A percentile compares a stretch with the other conserved stretches of the same genome.
Conservation (phyloP, 75 land plant genomes). For the Selaginella tamariscina region DNA sequence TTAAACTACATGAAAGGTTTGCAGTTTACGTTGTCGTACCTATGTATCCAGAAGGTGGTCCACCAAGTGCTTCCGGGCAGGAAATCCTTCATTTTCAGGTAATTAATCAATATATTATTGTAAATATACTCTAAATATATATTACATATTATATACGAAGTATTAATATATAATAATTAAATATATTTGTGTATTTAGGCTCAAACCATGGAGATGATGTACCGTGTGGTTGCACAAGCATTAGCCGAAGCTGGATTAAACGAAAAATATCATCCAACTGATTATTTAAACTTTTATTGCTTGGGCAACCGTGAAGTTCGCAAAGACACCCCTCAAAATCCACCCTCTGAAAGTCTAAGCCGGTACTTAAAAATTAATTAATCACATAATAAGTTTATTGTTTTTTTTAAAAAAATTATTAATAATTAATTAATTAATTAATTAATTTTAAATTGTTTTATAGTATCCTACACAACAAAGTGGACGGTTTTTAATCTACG, state of each 20-base stretch:
- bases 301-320: slow-evolving; percentile 57
- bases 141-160: too few species aligned
- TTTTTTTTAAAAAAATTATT: too few species aligned
- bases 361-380: too few species aligned
- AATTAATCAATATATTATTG: not conserved
- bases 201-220: slow-evolving; percentile 80
- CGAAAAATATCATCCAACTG: slow-evolving; percentile 39
- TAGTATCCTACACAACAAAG: slow-evolving; percentile 47
- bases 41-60: slow-evolving; percentile 68
- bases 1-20: slow-evolving; percentile 38
- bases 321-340: slow-evolving; percentile 6
- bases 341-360: slow-evolving; percentile 15
- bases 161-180: not conserved
- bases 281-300: slow-evolving; percentile 73
- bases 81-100: slow-evolving; percentile 69
- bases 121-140: too few species aligned
- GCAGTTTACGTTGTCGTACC: slow-evolving; percentile 49
- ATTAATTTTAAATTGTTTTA: too few species aligned
- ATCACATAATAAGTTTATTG: too few species aligned
- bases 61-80: slow-evolving; percentile 40
- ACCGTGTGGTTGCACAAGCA: slow-evolving; percentile 43
- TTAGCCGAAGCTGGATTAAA: slow-evolving; percentile 19
- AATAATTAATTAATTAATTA: too few species aligned
- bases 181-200: slow-evolving; percentile 32
- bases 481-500: slow-evolving; percentile 73